These are phyloP conservation scores for Fusarium sp. DNA, from an alignment of 2,329 filamentous ascomycete genomes.

Conservation along the genomic window DNA sequence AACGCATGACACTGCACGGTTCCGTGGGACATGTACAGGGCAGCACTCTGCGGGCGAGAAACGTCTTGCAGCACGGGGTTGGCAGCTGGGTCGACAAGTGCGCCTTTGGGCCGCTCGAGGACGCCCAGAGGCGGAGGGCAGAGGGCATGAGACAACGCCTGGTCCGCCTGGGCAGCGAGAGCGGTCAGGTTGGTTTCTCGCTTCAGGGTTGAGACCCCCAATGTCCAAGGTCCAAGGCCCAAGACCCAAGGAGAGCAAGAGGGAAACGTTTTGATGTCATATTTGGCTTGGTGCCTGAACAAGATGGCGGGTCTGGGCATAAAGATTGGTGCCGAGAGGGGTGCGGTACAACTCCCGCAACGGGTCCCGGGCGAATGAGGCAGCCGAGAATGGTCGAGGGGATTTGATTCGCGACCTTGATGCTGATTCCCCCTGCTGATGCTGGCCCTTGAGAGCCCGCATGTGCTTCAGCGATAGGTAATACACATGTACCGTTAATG, in stretches of 20 bases:
- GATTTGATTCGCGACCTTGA: neutral
- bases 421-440: neutral
- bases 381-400: neutral
- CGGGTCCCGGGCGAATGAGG: constrained; percentile 1
- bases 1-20: constrained; percentile 79
- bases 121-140: constrained; percentile 61
- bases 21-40: constrained; percentile 73
- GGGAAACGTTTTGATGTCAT: constrained; percentile 19
- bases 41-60: constrained; percentile 69
- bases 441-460: neutral
- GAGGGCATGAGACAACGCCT: constrained; percentile 73
- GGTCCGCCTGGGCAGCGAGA: constrained; percentile 70
- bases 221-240: constrained; percentile 59
- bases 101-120: constrained; percentile 63
- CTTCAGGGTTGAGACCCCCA: constrained; percentile 61
- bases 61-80: constrained; percentile 81
- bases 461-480: constrained; percentile 1
- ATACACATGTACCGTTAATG: constrained; percentile 5
- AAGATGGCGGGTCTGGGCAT: neutral
- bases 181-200: constrained; percentile 73
- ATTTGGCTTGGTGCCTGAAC: neutral
- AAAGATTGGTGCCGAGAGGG: constrained; percentile 1
- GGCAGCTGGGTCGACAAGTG: constrained; percentile 72
- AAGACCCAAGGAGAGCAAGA: constrained; percentile 33
- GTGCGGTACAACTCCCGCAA: neutral